Evolutionary conservation across 2,329 filamentous ascomycete species (phyloP).

Genomic region (Claviceps spartinae): DNA sequence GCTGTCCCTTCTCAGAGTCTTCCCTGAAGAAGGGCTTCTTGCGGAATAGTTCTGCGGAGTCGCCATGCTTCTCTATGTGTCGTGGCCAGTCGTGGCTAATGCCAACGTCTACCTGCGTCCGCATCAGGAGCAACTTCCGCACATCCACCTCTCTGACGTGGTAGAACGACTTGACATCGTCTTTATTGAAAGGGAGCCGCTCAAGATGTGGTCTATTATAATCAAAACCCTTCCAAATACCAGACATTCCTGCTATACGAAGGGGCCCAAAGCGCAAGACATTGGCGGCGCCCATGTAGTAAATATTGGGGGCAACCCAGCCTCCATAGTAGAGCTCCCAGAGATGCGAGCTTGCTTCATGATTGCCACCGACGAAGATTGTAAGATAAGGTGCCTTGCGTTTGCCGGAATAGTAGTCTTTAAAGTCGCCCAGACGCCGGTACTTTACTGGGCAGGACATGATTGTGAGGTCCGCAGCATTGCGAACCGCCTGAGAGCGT

Average conservation of each 20-base stretch:
- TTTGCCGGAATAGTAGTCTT: conserved; percentile 77
- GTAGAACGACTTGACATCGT: conserved; percentile 72
- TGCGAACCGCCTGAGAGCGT: conserved; percentile 59
- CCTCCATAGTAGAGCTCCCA: conserved; percentile 93
- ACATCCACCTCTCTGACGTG: conserved; percentile 82
- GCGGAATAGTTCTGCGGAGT: conserved; percentile 53
- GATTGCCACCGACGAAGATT: conserved; percentile 86
- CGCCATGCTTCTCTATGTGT: conserved; percentile 65
- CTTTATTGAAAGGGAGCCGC: conserved; percentile 65
- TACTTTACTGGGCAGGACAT: conserved; percentile 88
- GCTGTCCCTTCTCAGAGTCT: conserved; percentile 59
- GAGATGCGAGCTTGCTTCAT: conserved; percentile 82
- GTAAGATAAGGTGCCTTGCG: conserved; percentile 75
- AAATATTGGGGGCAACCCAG: conserved; percentile 94
- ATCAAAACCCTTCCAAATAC: conserved; percentile 88
- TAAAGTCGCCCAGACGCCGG: conserved; percentile 79
- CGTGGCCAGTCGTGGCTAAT: conserved; percentile 94
- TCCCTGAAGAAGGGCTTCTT: conserved; percentile 61
- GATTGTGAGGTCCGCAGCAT: conserved; percentile 72
- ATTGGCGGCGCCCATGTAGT: conserved; percentile 90
- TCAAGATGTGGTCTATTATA: conserved; percentile 77
- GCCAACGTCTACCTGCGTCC: conserved; percentile 81
- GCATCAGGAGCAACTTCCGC: conserved; percentile 73
- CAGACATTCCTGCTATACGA: conserved; percentile 78
- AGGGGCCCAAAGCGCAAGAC: conserved; percentile 72